Conservation (phyloP, 768 basidiomycete species). For the Plicaturopsis crispa region DNA sequence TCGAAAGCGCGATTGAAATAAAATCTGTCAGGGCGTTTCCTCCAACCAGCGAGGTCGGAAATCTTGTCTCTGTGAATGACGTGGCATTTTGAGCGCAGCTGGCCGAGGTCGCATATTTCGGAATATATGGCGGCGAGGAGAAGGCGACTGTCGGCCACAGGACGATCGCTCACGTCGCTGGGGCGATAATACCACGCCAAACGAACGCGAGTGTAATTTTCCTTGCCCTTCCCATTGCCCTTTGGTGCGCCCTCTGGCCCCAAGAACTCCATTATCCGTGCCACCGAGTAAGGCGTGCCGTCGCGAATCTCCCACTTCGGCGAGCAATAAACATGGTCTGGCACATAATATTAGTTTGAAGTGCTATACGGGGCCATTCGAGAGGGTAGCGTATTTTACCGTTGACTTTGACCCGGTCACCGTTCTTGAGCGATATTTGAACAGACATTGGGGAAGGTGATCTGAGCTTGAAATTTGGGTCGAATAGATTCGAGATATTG, state of each 20-base stretch:
- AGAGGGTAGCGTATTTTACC: conserved; percentile 42
- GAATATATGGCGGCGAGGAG: conserved; percentile 95
- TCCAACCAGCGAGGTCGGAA: conserved; percentile 88
- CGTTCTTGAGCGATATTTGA: conserved; percentile 60
- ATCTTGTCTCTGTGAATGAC: conserved; percentile 96
- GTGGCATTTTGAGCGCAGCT: conserved; percentile 87
- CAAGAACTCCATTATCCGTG: conserved; percentile 94
- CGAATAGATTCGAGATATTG: conserved; percentile 15
- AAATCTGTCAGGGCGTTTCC: conserved; percentile 90
- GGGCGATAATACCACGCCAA: conserved; percentile 97
- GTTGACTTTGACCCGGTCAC: conserved; percentile 80
- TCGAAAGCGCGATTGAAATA: conserved; percentile 95
- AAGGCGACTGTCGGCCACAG: conserved; percentile 84
- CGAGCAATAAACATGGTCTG: conserved; percentile 97
- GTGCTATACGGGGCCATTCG: conserved; percentile 26
- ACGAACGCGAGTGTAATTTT: conserved; percentile 75
- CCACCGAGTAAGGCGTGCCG: conserved; percentile 92
- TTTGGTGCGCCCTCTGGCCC: conserved; percentile 69
- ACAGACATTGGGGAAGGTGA: conserved; percentile 17
- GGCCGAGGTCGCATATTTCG: conserved; percentile 91
- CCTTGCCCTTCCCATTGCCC: conserved; percentile 58
- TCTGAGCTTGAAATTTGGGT: conserved; percentile 25
- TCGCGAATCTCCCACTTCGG: conserved; percentile 89
- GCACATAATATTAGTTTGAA: conserved; percentile 17
- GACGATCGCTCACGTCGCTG: conserved; percentile 89